Evolutionary conservation across 306 rosid genomes (phyloP).

Genomic region (Abrus precatorius): DNA sequence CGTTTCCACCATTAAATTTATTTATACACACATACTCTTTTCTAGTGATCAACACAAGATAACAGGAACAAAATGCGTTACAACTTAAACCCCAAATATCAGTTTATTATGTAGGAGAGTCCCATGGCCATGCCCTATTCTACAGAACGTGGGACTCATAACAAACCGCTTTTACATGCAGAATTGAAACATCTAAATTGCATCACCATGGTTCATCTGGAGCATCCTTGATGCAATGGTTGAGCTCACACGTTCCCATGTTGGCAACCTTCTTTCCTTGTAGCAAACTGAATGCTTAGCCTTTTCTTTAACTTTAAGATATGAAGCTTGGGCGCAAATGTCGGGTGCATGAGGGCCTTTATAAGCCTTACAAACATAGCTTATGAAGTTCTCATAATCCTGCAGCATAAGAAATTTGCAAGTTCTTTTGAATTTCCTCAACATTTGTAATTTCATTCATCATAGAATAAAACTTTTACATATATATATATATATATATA

Average conservation of each 20-base stretch:
- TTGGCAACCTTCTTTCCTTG: slow-evolving; percentile 38
- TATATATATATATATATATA: too few species aligned
- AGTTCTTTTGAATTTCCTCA: slow-evolving; percentile 22
- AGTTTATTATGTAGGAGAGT: too few species aligned
- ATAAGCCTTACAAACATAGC: slow-evolving; percentile 80
- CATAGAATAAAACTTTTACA: background rate
- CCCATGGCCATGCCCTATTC: too few species aligned
- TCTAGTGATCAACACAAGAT: background rate
- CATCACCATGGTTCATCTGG: slow-evolving; percentile 50
- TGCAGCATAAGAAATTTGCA: slow-evolving; percentile 45
- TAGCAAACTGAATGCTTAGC: slow-evolving; percentile 46
- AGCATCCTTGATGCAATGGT: slow-evolving; percentile 58
- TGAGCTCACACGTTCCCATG: slow-evolving; percentile 53
- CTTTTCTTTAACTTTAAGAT: slow-evolving; percentile 43
- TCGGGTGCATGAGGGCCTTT: slow-evolving; percentile 57
- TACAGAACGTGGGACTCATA: too few species aligned
- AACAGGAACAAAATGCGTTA: slow-evolving; percentile 5
- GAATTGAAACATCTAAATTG: slow-evolving; percentile 36
- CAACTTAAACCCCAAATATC: too few species aligned
- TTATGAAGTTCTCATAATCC: slow-evolving; percentile 81
- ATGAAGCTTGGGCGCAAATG: slow-evolving; percentile 61
- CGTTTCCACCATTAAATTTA: background rate
- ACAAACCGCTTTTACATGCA: slow-evolving; percentile 18
- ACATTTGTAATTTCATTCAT: background rate
- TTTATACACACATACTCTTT: too few species aligned